These are phyloP conservation scores for Bifiguratus adelaidae DNA, from an alignment of 192 early-diverging fungal genomes.

Conservation along the genomic window DNA sequence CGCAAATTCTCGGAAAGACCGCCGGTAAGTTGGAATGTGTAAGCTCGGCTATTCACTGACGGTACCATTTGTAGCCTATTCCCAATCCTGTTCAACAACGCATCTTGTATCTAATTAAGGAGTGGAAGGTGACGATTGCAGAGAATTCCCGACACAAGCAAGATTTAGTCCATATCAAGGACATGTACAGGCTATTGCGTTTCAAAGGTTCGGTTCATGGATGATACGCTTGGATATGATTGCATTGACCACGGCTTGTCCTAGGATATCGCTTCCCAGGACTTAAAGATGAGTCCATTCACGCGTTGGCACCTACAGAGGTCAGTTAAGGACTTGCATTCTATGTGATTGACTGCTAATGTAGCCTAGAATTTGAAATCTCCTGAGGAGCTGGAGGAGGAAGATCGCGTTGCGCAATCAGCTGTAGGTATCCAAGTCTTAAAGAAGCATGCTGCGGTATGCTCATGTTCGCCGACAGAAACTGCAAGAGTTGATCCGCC, in stretches of 20 bases:
- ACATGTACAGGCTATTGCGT: constrained; percentile 84
- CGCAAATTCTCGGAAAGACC: constrained; percentile 88
- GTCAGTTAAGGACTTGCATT: constrained; percentile 10
- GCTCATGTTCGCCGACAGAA: constrained; percentile 38
- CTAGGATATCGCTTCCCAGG: constrained; percentile 69
- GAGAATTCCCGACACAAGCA: constrained; percentile 83
- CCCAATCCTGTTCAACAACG: constrained; percentile 70
- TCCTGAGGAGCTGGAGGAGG: constrained; percentile 88
- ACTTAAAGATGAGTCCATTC: constrained; percentile 41
- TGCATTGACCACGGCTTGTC: background rate
- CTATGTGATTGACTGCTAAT: background rate
- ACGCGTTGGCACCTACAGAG: constrained; percentile 48
- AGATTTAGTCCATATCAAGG: constrained; percentile 88
- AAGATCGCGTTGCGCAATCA: constrained; percentile 78
- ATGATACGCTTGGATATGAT: background rate
- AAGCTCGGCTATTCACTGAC: constrained; percentile 12
- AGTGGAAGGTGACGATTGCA: constrained; percentile 88
- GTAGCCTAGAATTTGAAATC: constrained; percentile 64
- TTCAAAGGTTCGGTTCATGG: constrained; percentile 60
- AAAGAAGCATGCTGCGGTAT: constrained; percentile 7
- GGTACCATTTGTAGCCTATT: constrained; percentile 23
- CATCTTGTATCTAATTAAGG: constrained; percentile 87
- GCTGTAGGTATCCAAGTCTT: constrained; percentile 41
- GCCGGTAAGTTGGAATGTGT: constrained; percentile 32
- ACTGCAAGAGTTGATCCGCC: constrained; percentile 91